Conservation (phyloP, 2,329 filamentous ascomycete species). For the Botryosphaeria dothidea region DNA sequence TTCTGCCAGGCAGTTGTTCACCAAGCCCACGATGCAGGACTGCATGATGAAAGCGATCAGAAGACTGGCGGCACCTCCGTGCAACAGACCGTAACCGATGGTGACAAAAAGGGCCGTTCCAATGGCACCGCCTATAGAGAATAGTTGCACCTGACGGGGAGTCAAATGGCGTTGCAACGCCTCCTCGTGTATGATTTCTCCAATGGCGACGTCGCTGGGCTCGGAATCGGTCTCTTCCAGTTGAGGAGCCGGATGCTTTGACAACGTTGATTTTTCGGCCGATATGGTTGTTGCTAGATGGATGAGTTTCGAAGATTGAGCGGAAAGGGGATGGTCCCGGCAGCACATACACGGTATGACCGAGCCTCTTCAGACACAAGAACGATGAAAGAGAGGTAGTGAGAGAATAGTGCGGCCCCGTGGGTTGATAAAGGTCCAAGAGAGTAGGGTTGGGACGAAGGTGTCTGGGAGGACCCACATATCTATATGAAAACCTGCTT, state of each 20-base stretch:
- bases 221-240: not conserved
- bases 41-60: constrained; percentile 66
- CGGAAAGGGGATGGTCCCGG: not conserved
- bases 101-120: constrained; percentile 21
- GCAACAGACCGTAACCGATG: constrained; percentile 10
- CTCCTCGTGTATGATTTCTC: not conserved
- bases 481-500: not conserved
- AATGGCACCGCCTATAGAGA: constrained; percentile 18
- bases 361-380: not conserved
- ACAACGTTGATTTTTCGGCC: not conserved
- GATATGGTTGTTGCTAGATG: not conserved
- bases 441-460: not conserved
- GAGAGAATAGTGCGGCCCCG: not conserved
- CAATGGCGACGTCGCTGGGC: not conserved
- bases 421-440: not conserved
- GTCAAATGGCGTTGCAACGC: not conserved
- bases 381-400: not conserved
- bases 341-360: not conserved
- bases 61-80: constrained; percentile 47
- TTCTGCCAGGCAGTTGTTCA: constrained; percentile 50
- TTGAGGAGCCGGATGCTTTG: not conserved
- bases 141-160: not conserved
- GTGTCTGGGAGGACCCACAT: not conserved
- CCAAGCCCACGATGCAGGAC: constrained; percentile 27
- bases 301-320: not conserved